A percentile compares a stretch with the other conserved stretches of the same genome.
phyloP scores from a whole-genome alignment of 2,329 filamentous ascomycete genomes.

The Colletotrichum sp. region DNA sequence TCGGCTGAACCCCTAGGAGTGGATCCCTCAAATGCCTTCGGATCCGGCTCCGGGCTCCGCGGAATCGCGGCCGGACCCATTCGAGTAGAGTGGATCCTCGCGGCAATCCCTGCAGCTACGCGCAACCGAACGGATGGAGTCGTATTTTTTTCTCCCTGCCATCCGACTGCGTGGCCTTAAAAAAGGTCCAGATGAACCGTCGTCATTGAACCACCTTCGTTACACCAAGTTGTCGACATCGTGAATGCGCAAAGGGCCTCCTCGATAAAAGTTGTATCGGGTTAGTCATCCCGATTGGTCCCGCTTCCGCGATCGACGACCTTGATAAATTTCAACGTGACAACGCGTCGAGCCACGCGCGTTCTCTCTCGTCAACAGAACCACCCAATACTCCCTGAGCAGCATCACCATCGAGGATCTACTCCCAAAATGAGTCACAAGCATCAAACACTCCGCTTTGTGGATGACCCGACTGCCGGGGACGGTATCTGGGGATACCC shows the following conservation, averaged over 20 bases:
- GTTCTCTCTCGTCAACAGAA: not conserved
- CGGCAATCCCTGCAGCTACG: not conserved
- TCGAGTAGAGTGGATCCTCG: not conserved
- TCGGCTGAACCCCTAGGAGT: not conserved
- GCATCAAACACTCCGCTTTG: constrained; percentile 42
- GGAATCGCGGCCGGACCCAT: not conserved
- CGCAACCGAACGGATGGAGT: not conserved
- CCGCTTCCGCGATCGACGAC: not conserved
- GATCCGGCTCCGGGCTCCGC: not conserved
- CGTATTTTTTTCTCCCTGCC: not conserved
- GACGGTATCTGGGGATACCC: constrained; percentile 43
- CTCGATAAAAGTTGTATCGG: not conserved
- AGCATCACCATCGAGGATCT: not conserved
- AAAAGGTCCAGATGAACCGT: not conserved
- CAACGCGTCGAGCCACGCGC: not conserved
- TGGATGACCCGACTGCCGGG: constrained; percentile 36
- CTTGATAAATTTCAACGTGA: too few species aligned
- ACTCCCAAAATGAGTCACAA: constrained; percentile 14
- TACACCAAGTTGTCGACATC: not conserved
- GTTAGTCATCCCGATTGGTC: not conserved
- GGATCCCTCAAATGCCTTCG: not conserved
- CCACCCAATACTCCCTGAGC: not conserved
- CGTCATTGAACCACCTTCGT: not conserved
- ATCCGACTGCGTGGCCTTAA: not conserved
- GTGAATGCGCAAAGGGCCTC: not conserved